Evolutionary conservation across 768 basidiomycete species (phyloP).

Genomic region (Albatrellus ellisii): DNA sequence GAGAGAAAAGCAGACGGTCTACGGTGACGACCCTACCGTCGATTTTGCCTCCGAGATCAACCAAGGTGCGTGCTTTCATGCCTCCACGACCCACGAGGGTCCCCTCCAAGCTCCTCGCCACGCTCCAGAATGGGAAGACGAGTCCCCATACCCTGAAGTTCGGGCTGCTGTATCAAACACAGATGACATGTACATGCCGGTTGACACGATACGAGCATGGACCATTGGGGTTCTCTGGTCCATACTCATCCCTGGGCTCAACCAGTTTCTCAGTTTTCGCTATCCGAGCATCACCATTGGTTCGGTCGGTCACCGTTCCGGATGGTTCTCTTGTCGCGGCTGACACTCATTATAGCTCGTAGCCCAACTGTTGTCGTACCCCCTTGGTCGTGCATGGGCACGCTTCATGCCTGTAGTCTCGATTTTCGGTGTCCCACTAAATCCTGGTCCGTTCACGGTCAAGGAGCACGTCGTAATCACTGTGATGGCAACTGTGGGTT

Average conservation of each 20-base stretch:
- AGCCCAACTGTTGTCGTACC: constrained; percentile 60
- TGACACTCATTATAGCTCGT: constrained; percentile 32
- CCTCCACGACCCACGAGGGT: background rate
- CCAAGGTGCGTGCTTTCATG: constrained; percentile 4
- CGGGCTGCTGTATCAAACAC: constrained; percentile 63
- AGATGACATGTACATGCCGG: constrained; percentile 52
- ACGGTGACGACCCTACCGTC: constrained; percentile 13
- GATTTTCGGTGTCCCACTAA: constrained; percentile 48
- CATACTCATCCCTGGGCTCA: constrained; percentile 48
- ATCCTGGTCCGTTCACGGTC: constrained; percentile 66
- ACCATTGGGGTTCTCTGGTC: constrained; percentile 59
- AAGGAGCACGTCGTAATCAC: constrained; percentile 37
- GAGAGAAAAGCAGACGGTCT: constrained; percentile 8
- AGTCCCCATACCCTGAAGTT: constrained; percentile 80
- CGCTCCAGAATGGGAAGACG: constrained; percentile 40
- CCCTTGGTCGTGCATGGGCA: constrained; percentile 48
- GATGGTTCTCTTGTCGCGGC: background rate
- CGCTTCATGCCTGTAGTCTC: constrained; percentile 37
- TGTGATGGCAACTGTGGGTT: constrained; percentile 29
- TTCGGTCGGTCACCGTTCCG: constrained; percentile 14
- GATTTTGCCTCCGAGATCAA: constrained; percentile 9
- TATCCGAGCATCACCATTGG: constrained; percentile 13
- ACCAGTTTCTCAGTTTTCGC: constrained; percentile 61
- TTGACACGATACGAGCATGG: constrained; percentile 56
- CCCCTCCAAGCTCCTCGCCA: background rate